These are phyloP conservation scores for Globisporangium uncinulatum DNA, from an alignment of 352 stramenopile species.

Conservation along the genomic window DNA sequence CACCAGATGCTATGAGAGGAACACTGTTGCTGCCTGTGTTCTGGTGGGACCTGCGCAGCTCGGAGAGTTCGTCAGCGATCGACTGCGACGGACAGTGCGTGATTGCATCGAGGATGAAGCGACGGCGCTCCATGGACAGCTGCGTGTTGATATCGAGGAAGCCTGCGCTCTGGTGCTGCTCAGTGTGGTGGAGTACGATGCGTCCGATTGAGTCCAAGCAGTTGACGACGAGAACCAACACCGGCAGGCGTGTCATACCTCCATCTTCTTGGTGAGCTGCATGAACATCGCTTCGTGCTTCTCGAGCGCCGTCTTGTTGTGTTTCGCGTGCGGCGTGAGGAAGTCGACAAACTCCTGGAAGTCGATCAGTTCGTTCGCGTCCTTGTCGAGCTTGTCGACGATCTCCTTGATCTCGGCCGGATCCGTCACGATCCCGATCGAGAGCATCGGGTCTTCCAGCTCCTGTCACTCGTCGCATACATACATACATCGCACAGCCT, in stretches of 20 bases:
- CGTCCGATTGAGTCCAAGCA: neutral
- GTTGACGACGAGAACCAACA: neutral
- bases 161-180: slow-evolving; percentile 58
- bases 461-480: slow-evolving; percentile 18
- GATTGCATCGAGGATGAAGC: slow-evolving; percentile 72
- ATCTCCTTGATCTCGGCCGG: slow-evolving; percentile 56
- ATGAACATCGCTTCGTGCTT: slow-evolving; percentile 71
- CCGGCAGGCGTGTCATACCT: slow-evolving; percentile 20
- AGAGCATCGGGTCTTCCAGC: slow-evolving; percentile 74
- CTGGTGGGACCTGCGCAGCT: slow-evolving; percentile 25
- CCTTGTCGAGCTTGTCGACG: slow-evolving; percentile 55
- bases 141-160: slow-evolving; percentile 79
- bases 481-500: neutral
- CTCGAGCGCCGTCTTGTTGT: slow-evolving; percentile 33
- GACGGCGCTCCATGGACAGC: slow-evolving; percentile 61
- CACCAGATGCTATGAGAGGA: neutral
- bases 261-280: slow-evolving; percentile 76
- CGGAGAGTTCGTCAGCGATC: slow-evolving; percentile 45
- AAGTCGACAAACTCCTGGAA: slow-evolving; percentile 79
- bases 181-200: neutral
- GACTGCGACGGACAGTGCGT: slow-evolving; percentile 45
- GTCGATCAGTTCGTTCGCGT: slow-evolving; percentile 69
- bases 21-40: neutral
- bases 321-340: slow-evolving; percentile 48
- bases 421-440: slow-evolving; percentile 68